Evolutionary conservation across 108 stramenopile species (phyloP), one percentile per base, ranked within the genome.

Genomic region (Pseudonitzschia multiseries): DNA sequence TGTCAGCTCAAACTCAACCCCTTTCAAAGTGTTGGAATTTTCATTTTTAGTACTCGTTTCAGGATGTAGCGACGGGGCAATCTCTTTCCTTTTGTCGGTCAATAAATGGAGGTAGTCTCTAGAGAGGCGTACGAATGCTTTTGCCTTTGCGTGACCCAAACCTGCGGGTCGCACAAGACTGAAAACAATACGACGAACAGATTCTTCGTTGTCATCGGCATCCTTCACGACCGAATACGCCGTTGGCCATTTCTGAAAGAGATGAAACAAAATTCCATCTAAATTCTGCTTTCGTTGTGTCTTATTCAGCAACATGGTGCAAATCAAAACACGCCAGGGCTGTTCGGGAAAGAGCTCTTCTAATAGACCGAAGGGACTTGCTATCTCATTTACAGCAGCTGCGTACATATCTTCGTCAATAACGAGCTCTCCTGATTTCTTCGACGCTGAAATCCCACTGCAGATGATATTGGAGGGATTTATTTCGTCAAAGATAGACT

Each of bases 301-400:
- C n/a, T 81, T 69, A 71, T 90, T 88, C 12, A 90, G 66, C 22
- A 84, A 60, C 31, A 90, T 90, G 12, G 87, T 84, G 8, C 80
- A 84, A n/a, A 88, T 44, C 14, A 90, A 41, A 1, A 90, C 64
- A 57, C 75, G 76, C 87, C 84, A 90, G 13, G 89, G 89, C 64
- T 90, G 72, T 53, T 82, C 64, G 4, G 70, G 50, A 62, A 87
- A 87, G 21, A 90, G 69, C 67, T 90, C 89, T 72, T 90, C 89
- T 32, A 90, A 20, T 28, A 90, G 62, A 40, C 89, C 89, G 28
- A 90, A 79, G 18, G 87, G 89, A 50, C 66, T 67, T 15, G 24
- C 46, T 3, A 24, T 27, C 14, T 9, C 14, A 13, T 21, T 15
- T 3, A 8, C 12, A 62, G 61, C 31, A 62, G 33, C 29, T 20